These are phyloP conservation scores for Primulina tabacum DNA, from an alignment of 257 asterid species.

Conservation along the genomic window DNA sequence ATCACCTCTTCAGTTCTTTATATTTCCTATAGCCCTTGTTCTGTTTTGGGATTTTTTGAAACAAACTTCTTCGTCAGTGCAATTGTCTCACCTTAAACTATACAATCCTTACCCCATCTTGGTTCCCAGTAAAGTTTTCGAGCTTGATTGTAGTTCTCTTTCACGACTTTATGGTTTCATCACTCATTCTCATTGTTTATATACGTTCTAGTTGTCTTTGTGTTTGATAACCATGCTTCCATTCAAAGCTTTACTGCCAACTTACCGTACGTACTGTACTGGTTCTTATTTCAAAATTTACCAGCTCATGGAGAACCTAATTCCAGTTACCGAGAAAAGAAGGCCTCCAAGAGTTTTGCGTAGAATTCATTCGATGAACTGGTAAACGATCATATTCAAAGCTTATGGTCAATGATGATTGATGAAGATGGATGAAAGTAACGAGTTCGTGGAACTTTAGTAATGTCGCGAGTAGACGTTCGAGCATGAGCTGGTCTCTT, in stretches of 20 bases:
- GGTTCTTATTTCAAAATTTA: neutral
- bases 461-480: conserved; percentile 32
- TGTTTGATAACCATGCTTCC: neutral
- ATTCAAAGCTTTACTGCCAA: conserved; percentile 2
- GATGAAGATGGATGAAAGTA: conserved; percentile 25
- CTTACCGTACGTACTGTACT: neutral
- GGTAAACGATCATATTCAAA: conserved; percentile 28
- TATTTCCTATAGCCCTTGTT: too few relatives aligned
- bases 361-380: conserved; percentile 44
- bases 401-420: conserved; percentile 19
- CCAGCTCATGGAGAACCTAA: conserved; percentile 74
- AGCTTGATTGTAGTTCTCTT: neutral
- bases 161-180: neutral
- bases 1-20: neutral
- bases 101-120: too few relatives aligned
- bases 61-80: neutral
- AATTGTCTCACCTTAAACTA: neutral
- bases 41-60: too few relatives aligned
- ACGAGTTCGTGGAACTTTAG: conserved; percentile 20
- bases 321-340: conserved; percentile 58
- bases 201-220: neutral
- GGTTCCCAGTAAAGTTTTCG: too few relatives aligned
- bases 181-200: neutral
- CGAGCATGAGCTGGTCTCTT: conserved; percentile 23
- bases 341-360: conserved; percentile 54